Base-by-base conservation (phyloP, 306 rosid species). In the Acmispon strigosus region DNA sequence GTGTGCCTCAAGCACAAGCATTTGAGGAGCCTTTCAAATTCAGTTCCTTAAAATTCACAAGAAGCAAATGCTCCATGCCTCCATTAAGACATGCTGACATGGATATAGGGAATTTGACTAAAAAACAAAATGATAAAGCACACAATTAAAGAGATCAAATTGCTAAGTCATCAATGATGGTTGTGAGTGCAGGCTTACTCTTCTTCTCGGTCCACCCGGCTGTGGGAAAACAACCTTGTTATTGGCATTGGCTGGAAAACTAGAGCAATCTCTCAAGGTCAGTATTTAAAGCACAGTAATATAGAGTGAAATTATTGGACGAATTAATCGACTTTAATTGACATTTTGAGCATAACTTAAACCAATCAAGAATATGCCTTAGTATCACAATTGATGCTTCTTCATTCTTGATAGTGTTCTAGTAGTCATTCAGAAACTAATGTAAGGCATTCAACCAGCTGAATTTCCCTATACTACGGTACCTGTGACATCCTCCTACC, bases 181-280 rank as follows among this genome's bases (percentile, higher is more conserved):
- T 74, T 84, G 8, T 68, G 74, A 45, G n/a, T 81, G 82, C 86
- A 85, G 89, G 84, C 89, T 85, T 69, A 82, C 89, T 34, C 86
- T 85, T 76, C 84, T 85, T 52, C 89, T 85, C 7, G 89, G 89
- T 69, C 86, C 89, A 19, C 89, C 89, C 10, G 84, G 89, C 70
- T 76, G 82, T 59, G 86, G 89, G 62, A 85, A 82, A 76, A 85
- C 86, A 1, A 85, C 89, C 70, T 69, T 85, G 32, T 78, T 85
- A 59, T 27, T 58, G 78, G 89, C 89, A 43, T 72, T 85, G 17
- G 86, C 89, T 20, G 89, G 86, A 76, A 85, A 85, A 51, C 66
- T 85, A 44, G 86, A 85, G 49, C 80, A 76, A 69, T 78, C 86
- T 69, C 86, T 85, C 47, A 60, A 76, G 80, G 89, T 82, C 22